Percentiles rank a stretch among this genome's conserved stretches.
Evolutionary conservation across 164 flowering plant species (phyloP).

Genomic region (Magnolia changhungtana): DNA sequence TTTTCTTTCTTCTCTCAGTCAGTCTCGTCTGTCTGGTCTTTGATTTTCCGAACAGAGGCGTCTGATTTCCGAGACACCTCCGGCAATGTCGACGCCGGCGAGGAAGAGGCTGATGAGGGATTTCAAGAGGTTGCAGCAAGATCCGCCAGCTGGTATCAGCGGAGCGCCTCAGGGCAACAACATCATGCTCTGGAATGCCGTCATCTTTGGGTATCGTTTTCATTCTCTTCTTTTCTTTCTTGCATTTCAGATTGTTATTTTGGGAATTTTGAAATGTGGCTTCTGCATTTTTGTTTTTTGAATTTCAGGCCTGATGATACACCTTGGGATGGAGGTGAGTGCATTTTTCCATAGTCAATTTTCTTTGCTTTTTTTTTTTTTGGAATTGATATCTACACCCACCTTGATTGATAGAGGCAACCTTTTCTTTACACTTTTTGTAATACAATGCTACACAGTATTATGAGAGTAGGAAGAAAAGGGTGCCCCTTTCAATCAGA

Average conservation of each 20-base stretch:
- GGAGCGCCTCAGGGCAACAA: constrained; percentile 76
- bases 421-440: too few relatives aligned
- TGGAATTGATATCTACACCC: neutral
- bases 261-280: neutral
- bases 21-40: too few relatives aligned
- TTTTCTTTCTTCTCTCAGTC: too few relatives aligned
- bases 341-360: neutral
- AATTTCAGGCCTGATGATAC: constrained; percentile 93
- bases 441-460: too few relatives aligned
- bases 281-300: neutral
- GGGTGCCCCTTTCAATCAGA: too few relatives aligned
- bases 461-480: too few relatives aligned
- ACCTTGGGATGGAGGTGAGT: constrained; percentile 97
- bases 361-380: neutral
- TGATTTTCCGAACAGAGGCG: too few relatives aligned
- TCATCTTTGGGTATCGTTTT: constrained; percentile 62
- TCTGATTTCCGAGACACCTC: too few relatives aligned
- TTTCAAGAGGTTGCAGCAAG: constrained; percentile 76
- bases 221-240: neutral
- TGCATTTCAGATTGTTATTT: neutral
- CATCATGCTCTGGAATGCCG: constrained; percentile 83
- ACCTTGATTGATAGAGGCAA: too few relatives aligned
- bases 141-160: constrained; percentile 75
- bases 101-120: constrained; percentile 81
- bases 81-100: constrained; percentile 66